Conservation (phyloP, 108 stramenopile genomes). For the Nitzschia palea region DNA sequence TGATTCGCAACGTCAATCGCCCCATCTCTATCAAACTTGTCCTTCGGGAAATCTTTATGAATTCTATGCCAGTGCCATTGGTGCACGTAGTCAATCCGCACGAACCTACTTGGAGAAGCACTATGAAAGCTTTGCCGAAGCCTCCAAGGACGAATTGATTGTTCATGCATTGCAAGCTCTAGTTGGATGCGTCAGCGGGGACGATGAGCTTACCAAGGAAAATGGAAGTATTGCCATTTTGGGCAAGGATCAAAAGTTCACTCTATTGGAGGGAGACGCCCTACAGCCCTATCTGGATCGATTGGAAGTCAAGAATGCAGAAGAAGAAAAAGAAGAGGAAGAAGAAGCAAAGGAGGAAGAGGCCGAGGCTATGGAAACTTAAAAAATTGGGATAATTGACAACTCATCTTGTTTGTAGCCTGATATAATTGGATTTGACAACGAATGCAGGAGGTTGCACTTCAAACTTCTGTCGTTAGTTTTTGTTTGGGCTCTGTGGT, state of each 20-base stretch:
- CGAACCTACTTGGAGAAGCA: slow-evolving; percentile 98
- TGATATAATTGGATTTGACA: no score
- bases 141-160: slow-evolving; percentile 84
- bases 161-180: slow-evolving; percentile 95
- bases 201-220: slow-evolving; percentile 88
- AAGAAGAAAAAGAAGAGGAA: slow-evolving; percentile 60
- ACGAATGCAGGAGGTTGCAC: no score
- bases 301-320: slow-evolving; percentile 77
- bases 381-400: no score
- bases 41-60: slow-evolving; percentile 97
- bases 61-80: slow-evolving; percentile 95
- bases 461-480: no score
- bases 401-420: no score
- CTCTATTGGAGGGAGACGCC: slow-evolving; percentile 80
- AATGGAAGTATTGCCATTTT: slow-evolving; percentile 86
- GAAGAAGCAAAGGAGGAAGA: slow-evolving; percentile 46
- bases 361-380: slow-evolving; percentile 53
- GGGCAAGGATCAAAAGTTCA: slow-evolving; percentile 73
- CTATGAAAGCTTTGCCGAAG: slow-evolving; percentile 60
- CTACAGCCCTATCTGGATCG: slow-evolving; percentile 82
- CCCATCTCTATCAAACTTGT: slow-evolving; percentile 96
- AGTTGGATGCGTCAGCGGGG: slow-evolving; percentile 89
- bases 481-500: no score
- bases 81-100: slow-evolving; percentile 92
- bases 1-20: slow-evolving; percentile 69